Evolutionary conservation across 169 alveolate genomes (phyloP), one percentile per base, ranked within the genome.

Genomic region (Eimeria sp.): DNA sequence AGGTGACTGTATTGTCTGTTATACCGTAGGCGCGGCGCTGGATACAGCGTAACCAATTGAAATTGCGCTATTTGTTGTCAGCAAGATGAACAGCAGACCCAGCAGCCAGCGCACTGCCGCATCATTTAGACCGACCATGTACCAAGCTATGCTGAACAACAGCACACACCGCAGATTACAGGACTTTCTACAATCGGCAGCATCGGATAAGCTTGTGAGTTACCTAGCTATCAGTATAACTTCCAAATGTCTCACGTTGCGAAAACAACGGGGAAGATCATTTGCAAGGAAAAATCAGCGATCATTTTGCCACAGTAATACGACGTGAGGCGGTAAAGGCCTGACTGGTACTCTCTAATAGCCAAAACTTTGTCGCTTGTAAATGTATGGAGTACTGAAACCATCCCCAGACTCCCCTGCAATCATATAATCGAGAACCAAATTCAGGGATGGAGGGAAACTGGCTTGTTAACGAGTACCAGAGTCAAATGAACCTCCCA

Each of bases 41-140:
- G 96, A 92, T 18, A 96, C 63, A 16, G 65, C 54, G 65, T 96
- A 96, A 73, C 97, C 97, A 34, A 96, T 51, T 40, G 96, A 96
- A 45, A 96, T 73, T 40, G 96, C 96, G 34, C 92, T 83, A 54
- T 92, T 96, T 30, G 97, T 92, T 45, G 84, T 67, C 86, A 96
- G 93, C 45, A 87, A 30, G 70, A 96, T 73, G 61, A 82, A 86
- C 14, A 51, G 84, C 57, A 96, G 40, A 49, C 89, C 96, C 95
- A 51, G n/a, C 30, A 96, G 92, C 93, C 94, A 96, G 27, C 89
- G 92, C 65, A 49, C 49, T 40, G 84, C 70, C 61, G 87, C 95
- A 43, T 92, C 94, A 67, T 96, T 96, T 86, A 96, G 89, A 43
- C 93, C 91, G 65, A 54, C 30, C 96, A 96, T 92, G 89, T 40